Evolutionary conservation across 495 filamentous ascomycete genomes (phyloP).

Genomic region (Bryoglossum gracile): DNA sequence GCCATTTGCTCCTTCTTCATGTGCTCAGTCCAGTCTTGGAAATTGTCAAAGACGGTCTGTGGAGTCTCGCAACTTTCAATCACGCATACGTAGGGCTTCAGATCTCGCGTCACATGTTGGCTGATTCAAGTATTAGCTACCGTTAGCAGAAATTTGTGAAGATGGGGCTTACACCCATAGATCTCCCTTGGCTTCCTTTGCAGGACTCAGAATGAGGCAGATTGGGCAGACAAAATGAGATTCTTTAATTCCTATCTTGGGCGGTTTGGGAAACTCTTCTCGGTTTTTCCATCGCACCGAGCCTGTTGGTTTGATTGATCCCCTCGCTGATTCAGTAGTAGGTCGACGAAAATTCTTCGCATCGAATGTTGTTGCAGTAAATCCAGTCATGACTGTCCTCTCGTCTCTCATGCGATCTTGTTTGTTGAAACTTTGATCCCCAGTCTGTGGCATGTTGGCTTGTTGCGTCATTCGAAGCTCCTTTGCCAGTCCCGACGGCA

Average conservation of each 20-base stretch:
- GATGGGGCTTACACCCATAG: constrained; percentile 1
- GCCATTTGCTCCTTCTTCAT: not conserved
- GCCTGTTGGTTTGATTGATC: not conserved
- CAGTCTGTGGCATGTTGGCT: not conserved
- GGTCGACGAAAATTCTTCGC: not conserved
- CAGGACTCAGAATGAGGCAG: constrained; percentile 1
- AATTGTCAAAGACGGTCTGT: not conserved
- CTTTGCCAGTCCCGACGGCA: not conserved
- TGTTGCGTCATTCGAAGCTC: not conserved
- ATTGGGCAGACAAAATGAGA: not conserved
- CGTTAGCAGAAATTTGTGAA: not conserved
- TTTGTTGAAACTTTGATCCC: not conserved
- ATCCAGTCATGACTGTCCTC: not conserved
- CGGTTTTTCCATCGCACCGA: not conserved
- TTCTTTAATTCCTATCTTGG: not conserved
- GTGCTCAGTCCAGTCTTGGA: not conserved
- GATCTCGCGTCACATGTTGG: not conserved
- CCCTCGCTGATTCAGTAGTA: not conserved
- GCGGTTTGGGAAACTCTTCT: not conserved
- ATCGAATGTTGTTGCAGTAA: not conserved
- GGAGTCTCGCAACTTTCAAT: not conserved
- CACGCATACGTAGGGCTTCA: not conserved
- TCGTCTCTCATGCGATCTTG: not conserved
- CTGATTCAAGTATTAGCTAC: not conserved
- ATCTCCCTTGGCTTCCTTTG: constrained; percentile 3